A percentile compares a stretch with the other conserved stretches of the same genome.
Conservation (phyloP, 2,329 filamentous ascomycete species). For the Cladorrhinum sp. region DNA sequence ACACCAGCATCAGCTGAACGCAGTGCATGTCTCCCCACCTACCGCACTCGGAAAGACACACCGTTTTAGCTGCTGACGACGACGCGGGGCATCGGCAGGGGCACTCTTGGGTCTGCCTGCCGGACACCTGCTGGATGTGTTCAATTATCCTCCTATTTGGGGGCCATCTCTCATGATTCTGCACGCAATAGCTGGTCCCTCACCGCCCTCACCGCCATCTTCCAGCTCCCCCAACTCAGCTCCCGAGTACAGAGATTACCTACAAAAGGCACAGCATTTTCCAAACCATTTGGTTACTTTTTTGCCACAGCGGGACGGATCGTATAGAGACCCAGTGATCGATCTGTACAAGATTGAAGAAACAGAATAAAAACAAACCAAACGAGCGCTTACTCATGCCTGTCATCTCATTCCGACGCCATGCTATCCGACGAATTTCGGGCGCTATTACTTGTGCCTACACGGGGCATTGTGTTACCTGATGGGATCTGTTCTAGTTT, state of each 20-base stretch:
- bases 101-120: background rate
- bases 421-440: background rate
- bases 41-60: background rate
- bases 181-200: background rate
- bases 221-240: background rate
- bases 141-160: too few species aligned
- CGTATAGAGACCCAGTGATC: background rate
- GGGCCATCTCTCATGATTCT: background rate
- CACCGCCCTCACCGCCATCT: conserved; percentile 1
- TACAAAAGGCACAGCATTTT: background rate
- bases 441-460: background rate
- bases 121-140: background rate
- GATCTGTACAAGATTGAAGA: background rate
- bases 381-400: background rate
- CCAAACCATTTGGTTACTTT: background rate
- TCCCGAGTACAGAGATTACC: too few species aligned
- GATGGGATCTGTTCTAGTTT: background rate
- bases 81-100: background rate
- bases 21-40: background rate
- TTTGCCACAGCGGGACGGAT: background rate
- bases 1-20: background rate
- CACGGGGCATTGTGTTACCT: background rate
- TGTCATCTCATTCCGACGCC: background rate
- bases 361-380: background rate
- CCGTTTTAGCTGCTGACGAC: background rate